Percentiles rank a stretch among this genome's conserved stretches.
Conservation (phyloP, 352 stramenopile genomes). For the Globisporangium apiculatum region DNA sequence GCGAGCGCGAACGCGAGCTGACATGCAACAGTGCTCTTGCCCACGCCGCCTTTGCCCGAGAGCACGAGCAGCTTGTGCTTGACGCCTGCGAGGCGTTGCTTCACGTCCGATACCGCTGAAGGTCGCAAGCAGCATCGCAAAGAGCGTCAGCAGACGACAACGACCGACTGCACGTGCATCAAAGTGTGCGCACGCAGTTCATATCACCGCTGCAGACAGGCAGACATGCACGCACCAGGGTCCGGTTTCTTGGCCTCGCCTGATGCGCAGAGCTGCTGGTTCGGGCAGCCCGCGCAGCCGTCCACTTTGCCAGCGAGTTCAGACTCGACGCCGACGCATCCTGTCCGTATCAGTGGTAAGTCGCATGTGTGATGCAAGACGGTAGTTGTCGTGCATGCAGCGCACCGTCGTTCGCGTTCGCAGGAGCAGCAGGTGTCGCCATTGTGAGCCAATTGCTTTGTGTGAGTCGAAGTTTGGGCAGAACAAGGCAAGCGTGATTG, state of each 20-base stretch:
- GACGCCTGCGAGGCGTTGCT: conserved; percentile 61
- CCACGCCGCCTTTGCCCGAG: conserved; percentile 98
- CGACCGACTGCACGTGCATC: conserved; percentile 18
- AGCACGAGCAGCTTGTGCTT: conserved; percentile 99
- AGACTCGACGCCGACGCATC: conserved; percentile 94
- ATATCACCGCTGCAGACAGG: not conserved
- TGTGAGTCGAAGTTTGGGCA: not conserved
- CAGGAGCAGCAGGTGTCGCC: conserved; percentile 21
- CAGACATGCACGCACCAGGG: conserved; percentile 26
- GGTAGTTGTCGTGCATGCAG: not conserved
- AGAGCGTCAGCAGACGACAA: conserved; percentile 24
- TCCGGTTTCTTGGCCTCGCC: conserved; percentile 86
- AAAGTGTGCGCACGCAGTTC: conserved; percentile 15
- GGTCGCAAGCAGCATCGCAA: too few relatives aligned
- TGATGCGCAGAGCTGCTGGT: conserved; percentile 94
- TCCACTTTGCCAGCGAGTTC: conserved; percentile 91
- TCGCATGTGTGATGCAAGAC: not conserved
- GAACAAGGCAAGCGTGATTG: not conserved
- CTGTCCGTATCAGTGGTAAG: conserved; percentile 15
- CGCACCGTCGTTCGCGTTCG: conserved; percentile 60
- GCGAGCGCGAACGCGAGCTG: conserved; percentile 97
- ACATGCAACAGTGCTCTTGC: conserved; percentile 98
- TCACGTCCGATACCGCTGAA: conserved; percentile 81
- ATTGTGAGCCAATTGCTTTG: not conserved
- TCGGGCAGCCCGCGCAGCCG: conserved; percentile 97